Conservation (phyloP, 352 stramenopile genomes). For the Aphanomyces invadans region DNA sequence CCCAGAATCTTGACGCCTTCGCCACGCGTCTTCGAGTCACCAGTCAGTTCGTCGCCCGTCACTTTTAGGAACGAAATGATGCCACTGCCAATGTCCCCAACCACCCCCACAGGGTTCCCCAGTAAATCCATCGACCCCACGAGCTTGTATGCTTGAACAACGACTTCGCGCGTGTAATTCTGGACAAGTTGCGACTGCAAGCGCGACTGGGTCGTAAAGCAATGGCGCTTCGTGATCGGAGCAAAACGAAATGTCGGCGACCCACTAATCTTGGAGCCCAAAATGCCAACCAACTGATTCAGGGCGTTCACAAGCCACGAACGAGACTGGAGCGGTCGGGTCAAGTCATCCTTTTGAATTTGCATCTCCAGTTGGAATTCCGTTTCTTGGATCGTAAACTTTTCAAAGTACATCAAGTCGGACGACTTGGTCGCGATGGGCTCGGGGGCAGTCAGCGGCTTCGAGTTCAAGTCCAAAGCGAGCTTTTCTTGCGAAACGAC, state of each 20-base stretch:
- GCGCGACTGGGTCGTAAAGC: constrained; percentile 72
- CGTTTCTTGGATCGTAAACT: constrained; percentile 63
- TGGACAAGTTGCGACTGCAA: constrained; percentile 71
- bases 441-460: constrained; percentile 36
- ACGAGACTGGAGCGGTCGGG: constrained; percentile 46
- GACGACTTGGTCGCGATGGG: constrained; percentile 56
- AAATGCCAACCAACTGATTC: constrained; percentile 69
- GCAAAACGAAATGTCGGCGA: constrained; percentile 79
- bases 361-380: constrained; percentile 73
- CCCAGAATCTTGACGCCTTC: constrained; percentile 81
- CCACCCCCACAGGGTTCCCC: constrained; percentile 77
- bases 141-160: constrained; percentile 77
- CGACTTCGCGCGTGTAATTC: constrained; percentile 75
- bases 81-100: constrained; percentile 79
- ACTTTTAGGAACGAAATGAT: constrained; percentile 84
- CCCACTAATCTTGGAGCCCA: constrained; percentile 78
- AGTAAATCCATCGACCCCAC: constrained; percentile 82
- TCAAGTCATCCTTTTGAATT: constrained; percentile 79
- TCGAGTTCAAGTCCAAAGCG: constrained; percentile 46
- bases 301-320: constrained; percentile 75
- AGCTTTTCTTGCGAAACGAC: constrained; percentile 55
- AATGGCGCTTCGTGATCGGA: constrained; percentile 75
- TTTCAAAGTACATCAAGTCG: constrained; percentile 76
- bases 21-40: constrained; percentile 69
- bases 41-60: constrained; percentile 77